Conservation (phyloP, 1,284 basidiomycete species). For the Cryptococcus neoformans region DNA sequence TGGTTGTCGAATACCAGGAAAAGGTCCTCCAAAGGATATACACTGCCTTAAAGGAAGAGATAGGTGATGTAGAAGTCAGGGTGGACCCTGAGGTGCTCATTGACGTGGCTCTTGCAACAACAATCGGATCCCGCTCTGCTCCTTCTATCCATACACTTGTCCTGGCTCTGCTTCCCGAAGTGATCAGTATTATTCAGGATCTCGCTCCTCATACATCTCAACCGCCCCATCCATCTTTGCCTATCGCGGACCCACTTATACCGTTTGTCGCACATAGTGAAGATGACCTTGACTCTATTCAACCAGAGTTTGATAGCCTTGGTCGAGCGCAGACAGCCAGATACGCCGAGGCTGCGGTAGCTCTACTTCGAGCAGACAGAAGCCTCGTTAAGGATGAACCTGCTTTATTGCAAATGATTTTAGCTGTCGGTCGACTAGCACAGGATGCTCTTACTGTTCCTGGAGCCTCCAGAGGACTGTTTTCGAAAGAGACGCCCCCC, state of each 20-base stretch:
- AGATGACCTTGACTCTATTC: not conserved
- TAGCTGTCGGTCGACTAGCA: constrained; percentile 45
- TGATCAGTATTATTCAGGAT: constrained; percentile 10
- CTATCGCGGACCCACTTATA: constrained; percentile 59
- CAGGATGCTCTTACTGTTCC: constrained; percentile 55
- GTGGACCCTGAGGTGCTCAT: constrained; percentile 33
- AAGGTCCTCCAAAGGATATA: constrained; percentile 18
- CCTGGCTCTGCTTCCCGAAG: constrained; percentile 23
- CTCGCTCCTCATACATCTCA: constrained; percentile 40
- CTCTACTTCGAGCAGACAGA: constrained; percentile 62
- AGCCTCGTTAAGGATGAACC: constrained; percentile 53
- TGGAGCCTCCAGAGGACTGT: constrained; percentile 54
- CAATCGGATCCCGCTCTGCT: constrained; percentile 6
- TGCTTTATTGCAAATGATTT: constrained; percentile 23
- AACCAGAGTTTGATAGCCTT: constrained; percentile 49
- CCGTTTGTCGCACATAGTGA: constrained; percentile 8
- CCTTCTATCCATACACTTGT: constrained; percentile 18
- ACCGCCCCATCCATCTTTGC: constrained; percentile 59
- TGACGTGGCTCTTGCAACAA: constrained; percentile 37
- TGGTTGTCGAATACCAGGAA: constrained; percentile 14
- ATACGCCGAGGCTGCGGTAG: constrained; percentile 59
- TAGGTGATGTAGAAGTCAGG: constrained; percentile 14
- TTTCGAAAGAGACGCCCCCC: constrained; percentile 50
- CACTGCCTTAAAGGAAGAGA: constrained; percentile 20
- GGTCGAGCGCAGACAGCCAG: constrained; percentile 60